Evolutionary conservation across 2,329 filamentous ascomycete genomes (phyloP), one percentile per base, ranked within the genome.

Genomic region (Exserohilum rostratum): DNA sequence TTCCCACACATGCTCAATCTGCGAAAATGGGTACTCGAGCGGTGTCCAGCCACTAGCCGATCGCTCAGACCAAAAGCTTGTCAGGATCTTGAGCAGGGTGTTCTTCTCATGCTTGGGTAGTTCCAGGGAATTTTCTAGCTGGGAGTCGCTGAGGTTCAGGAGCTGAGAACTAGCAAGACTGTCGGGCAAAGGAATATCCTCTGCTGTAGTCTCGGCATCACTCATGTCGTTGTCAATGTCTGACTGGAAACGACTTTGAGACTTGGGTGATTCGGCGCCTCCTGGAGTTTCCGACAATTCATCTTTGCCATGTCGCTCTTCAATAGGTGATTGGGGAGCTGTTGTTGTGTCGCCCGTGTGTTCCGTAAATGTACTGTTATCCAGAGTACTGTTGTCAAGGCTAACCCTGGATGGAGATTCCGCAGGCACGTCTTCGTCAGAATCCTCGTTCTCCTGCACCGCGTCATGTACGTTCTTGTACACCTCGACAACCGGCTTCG

Each of bases 11-110:
- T 99, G 95, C 72, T 99, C 95, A 13, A 88, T 90, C 40, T 89
- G 68, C 17, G 77, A 74, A 37, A 98, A 84, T 3, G 96, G 96
- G 68, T 99, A 99, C 50, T 99, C 95, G 17, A 99, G 83, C 18
- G 89, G 86, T 5, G 89, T 85, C 95, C 95, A 99, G 33, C 93
- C 93, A 73, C 92, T 97, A 20, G 96, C 91, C 43, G 95, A 98
- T 48, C 95, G 87, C 76, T 99, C 96, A 2, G 95, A 96, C 95
- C 95, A 99, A 75, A 99, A 99, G 68, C 93, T 97, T 13, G 92
- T 95, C 40, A 99, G 82, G 79, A 97, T 92, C 71, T 96, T 96
- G 85, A 99, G 89, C 61, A 98, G 80, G 40, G 92, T 97, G 53
- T 87, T 93, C 74, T 93, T 95, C 70, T 97, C 91, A 69, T 98